Evolutionary conservation across 805 yeast species (phyloP).

Genomic region (Cyberlindnera amylophila): DNA sequence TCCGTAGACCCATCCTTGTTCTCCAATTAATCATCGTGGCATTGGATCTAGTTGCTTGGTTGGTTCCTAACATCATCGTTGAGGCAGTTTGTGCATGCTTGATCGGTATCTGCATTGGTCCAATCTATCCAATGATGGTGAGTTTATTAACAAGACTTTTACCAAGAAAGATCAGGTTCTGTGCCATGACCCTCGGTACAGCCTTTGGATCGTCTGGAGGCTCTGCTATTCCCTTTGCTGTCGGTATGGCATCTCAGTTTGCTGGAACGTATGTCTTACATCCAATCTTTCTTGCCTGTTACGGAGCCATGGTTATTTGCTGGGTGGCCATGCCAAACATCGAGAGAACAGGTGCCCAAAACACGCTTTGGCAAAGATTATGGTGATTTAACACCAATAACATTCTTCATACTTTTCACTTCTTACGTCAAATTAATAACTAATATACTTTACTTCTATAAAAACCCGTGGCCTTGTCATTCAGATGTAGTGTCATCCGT

Average conservation of each 20-base stretch:
- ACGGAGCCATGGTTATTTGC: conserved; percentile 30
- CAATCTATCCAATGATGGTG: conserved; percentile 51
- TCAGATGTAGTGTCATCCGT: no score
- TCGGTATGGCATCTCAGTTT: conserved; percentile 45
- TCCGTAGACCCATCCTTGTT: conserved; percentile 40
- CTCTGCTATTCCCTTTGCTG: conserved; percentile 50
- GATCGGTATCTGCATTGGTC: conserved; percentile 55
- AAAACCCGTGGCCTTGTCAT: no score
- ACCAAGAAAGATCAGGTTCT: conserved; percentile 49
- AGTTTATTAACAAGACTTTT: conserved; percentile 40
- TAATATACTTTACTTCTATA: no score
- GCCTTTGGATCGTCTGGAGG: conserved; percentile 59
- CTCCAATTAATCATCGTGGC: conserved; percentile 33
- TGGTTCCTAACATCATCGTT: conserved; percentile 38
- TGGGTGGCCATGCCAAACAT: conserved; percentile 46
- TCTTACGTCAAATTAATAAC: no score
- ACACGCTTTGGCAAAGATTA: conserved; percentile 21
- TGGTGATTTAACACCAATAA: conserved; percentile 15
- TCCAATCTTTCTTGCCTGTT: conserved; percentile 42
- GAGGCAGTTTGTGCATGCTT: conserved; percentile 45
- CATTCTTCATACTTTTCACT: background rate
- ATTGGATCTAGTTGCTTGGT: conserved; percentile 45
- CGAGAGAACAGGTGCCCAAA: conserved; percentile 29
- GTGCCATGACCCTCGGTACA: conserved; percentile 47
- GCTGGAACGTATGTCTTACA: conserved; percentile 46